Base-by-base conservation (phyloP, 371 early-diverging fungal genomes). In the Edhazardia aedis region DNA sequence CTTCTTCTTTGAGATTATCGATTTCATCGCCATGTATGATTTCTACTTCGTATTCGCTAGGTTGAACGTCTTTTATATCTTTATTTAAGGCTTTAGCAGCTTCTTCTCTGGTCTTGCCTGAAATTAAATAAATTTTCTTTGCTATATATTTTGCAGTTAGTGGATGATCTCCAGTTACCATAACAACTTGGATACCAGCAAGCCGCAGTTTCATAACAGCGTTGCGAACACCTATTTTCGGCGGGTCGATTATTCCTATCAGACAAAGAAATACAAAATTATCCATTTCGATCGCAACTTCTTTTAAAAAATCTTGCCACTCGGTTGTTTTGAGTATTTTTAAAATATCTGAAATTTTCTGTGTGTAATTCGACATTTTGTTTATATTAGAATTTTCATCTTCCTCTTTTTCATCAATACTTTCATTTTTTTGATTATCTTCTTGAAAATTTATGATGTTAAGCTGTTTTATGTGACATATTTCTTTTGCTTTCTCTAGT, bases 101-200 rank as follows among this genome's bases (percentile, higher is more conserved):
- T 61, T 68, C 64, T n/a, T 76, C 76, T 64, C 77, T 79, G 12
- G 88, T 88, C 54, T 88, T 86, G 80, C 69, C 67, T 68, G 39
- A 47, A 47, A 47, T 9, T 47, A 81, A 76, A 0, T 78, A 86
- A 68, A 86, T 86, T 70, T 85, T 84, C 58, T 88, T 79, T 4
- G 78, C 82, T 28, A 82, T 79, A 14, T 76, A 76, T 28, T 76
- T 76, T 26, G 82, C 82, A 0, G 80, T 82, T 18, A 71, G 29
- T 88, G 63, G 55, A 91, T 86, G 79, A 67, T 89, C 89, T 59
- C 88, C 90, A 9, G 89, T 89, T 7, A 86, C 88, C 86, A 87
- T 89, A 76, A 86, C 78, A 33, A 88, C 84, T 61, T 81, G 79
- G 64, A 90, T 80, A 59, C 87, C 88, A 3, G 90, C 91, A 25